These are phyloP conservation scores for Crataegus laevigata DNA, from an alignment of 306 rosid genomes.

Conservation along the genomic window DNA sequence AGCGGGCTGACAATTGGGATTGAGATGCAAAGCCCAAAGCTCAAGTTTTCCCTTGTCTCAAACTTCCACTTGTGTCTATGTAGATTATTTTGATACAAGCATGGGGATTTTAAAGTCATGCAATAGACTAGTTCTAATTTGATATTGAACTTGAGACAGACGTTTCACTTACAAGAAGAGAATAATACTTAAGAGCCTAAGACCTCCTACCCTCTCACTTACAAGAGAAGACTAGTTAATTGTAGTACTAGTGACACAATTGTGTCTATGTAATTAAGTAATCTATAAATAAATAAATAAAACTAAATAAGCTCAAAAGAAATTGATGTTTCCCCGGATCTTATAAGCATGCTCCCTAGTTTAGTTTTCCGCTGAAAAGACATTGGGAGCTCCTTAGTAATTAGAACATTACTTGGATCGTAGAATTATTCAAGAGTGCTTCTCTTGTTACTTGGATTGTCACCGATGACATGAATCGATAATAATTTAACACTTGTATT, in stretches of 20 bases:
- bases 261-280: background rate
- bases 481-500: background rate
- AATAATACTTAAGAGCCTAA: background rate
- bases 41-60: background rate
- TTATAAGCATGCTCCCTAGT: background rate
- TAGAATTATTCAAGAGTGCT: background rate
- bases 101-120: no score
- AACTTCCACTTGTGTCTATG: background rate
- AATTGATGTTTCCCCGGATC: background rate
- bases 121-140: no score
- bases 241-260: background rate
- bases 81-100: no score
- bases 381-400: background rate
- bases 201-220: background rate
- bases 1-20: background rate
- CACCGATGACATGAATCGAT: background rate
- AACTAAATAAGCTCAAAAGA: background rate
- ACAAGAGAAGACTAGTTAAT: background rate
- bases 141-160: background rate
- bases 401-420: no score
- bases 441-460: background rate
- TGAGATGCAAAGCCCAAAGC: background rate
- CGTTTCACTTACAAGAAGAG: no score
- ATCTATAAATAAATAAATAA: background rate
- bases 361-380: background rate